Evolutionary conservation across 1,284 basidiomycete genomes (phyloP), one percentile per base, ranked within the genome.

Genomic region (Mycocalia duriaeana): DNA sequence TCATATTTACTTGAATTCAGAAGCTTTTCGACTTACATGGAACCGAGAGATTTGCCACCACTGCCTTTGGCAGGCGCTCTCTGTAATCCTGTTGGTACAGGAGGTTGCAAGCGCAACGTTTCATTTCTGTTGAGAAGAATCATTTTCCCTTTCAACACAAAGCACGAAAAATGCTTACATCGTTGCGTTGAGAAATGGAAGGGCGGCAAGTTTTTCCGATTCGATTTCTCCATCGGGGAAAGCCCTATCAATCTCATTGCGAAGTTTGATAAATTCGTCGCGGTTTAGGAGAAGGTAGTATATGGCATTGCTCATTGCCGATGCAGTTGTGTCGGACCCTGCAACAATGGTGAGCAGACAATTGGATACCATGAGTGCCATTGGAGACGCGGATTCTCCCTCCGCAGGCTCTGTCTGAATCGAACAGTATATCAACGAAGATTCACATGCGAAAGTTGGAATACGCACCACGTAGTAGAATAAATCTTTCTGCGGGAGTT

Each of bases 71-170:
- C 64, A 13, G 73, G 67, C n/a, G 68, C 64, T 35, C 82, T 73
- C 46, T 79, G 75, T 20, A 74, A 69, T 34, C 73, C 74, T 22
- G 71, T 74, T 6, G 73, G 69, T 8, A 81, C 63, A 9, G 79
- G 69, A 8, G 82, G 79, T 36, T 70, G 69, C 26, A 85, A 62
- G 36, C 83, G 69, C 42, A 85, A 56, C 0, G 72, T 62, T 57
- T 85, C 82, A 34, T 82, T 80, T 48, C 82, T 85, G 57, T 41
- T 22, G 36, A 9, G 44, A 20, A 5, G n/a, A n/a, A n/a, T n/a
- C n/a, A n/a, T n/a, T n/a, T n/a, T n/a, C n/a, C n/a, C n/a, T n/a
- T 28, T 13, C 46, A 43, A 23, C 43, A 20, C 48, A 47, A 44
- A n/a, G n/a, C 22, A 26, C 19, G 41, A 11, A 42, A 13, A 14